Percentiles rank a stretch among this genome's conserved stretches.
Conservation (phyloP, 2,329 filamentous ascomycete genomes). For the Xylariaceae sp. region DNA sequence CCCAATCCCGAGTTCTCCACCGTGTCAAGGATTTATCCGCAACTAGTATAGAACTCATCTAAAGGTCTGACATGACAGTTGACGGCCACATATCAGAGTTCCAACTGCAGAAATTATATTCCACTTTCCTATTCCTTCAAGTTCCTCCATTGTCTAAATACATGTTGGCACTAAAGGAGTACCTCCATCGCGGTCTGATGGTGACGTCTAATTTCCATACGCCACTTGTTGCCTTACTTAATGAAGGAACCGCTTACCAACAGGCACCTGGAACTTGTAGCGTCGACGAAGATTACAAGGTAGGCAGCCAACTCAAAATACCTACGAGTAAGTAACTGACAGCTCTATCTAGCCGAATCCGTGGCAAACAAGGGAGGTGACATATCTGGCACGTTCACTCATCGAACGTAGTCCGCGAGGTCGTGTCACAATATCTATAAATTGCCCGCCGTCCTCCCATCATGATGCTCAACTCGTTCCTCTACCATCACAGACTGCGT, state of each 20-base stretch:
- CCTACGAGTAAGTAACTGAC: constrained; percentile 12
- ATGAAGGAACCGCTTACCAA: constrained; percentile 14
- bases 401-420: constrained; percentile 12
- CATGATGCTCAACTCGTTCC: constrained; percentile 18
- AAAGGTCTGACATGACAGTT: background rate
- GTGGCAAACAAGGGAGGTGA: constrained; percentile 22
- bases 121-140: constrained; percentile 17
- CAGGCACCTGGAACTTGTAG: constrained; percentile 10
- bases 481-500: constrained; percentile 18
- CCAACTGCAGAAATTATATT: constrained; percentile 24
- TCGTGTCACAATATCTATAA: constrained; percentile 29
- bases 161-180: constrained; percentile 14
- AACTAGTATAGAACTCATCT: constrained; percentile 7
- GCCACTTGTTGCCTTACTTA: constrained; percentile 22
- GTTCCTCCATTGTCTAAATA: constrained; percentile 16
- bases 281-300: constrained; percentile 15
- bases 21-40: constrained; percentile 13
- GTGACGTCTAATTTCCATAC: constrained; percentile 14
- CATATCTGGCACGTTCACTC: constrained; percentile 17
- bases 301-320: constrained; percentile 15
- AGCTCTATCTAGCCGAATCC: constrained; percentile 8
- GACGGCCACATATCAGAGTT: constrained; percentile 14
- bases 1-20: constrained; percentile 19
- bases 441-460: constrained; percentile 25
- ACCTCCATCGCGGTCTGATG: constrained; percentile 18